Percentiles rank a stretch among this genome's conserved stretches.
Evolutionary conservation across 495 filamentous ascomycete genomes (phyloP).

Genomic region (Penicillium maclennaniae): DNA sequence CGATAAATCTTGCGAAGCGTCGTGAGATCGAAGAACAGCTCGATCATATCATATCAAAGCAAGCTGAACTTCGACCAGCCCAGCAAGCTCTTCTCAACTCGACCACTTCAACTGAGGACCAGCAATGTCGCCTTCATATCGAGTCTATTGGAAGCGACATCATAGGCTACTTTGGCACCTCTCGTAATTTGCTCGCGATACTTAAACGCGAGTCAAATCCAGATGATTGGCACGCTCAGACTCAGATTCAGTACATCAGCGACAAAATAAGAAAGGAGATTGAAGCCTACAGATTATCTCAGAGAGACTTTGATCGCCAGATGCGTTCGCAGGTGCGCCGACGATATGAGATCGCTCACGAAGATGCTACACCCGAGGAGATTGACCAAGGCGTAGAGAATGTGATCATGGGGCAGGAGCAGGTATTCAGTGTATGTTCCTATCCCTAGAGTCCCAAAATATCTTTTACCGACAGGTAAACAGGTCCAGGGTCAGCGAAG

Average conservation of each 20-base stretch:
- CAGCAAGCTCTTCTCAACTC: slow-evolving; percentile 18
- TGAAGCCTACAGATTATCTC: slow-evolving; percentile 62
- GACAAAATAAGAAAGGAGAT: slow-evolving; percentile 63
- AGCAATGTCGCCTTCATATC: slow-evolving; percentile 1
- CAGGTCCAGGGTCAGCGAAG: slow-evolving; percentile 62
- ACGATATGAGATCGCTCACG: slow-evolving; percentile 74
- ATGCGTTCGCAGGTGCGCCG: slow-evolving; percentile 65
- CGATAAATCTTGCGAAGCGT: not conserved
- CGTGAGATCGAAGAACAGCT: slow-evolving; percentile 2
- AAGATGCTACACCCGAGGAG: slow-evolving; percentile 68
- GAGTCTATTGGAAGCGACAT: slow-evolving; percentile 64
- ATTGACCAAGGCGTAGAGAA: slow-evolving; percentile 63
- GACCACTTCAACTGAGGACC: slow-evolving; percentile 3
- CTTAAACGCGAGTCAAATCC: slow-evolving; percentile 65
- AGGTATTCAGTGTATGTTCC: slow-evolving; percentile 55
- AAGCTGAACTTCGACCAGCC: slow-evolving; percentile 6
- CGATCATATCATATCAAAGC: not conserved
- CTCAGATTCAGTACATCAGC: slow-evolving; percentile 67
- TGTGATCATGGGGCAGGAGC: slow-evolving; percentile 51
- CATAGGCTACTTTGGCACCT: slow-evolving; percentile 62
- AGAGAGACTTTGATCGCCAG: slow-evolving; percentile 61
- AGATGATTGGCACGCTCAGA: slow-evolving; percentile 54
- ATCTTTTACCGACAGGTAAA: slow-evolving; percentile 24
- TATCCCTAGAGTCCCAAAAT: not conserved
- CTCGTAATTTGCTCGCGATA: slow-evolving; percentile 59